Base-by-base conservation (phyloP, 2,329 filamentous ascomycete genomes). In the Colletotrichum sp. region DNA sequence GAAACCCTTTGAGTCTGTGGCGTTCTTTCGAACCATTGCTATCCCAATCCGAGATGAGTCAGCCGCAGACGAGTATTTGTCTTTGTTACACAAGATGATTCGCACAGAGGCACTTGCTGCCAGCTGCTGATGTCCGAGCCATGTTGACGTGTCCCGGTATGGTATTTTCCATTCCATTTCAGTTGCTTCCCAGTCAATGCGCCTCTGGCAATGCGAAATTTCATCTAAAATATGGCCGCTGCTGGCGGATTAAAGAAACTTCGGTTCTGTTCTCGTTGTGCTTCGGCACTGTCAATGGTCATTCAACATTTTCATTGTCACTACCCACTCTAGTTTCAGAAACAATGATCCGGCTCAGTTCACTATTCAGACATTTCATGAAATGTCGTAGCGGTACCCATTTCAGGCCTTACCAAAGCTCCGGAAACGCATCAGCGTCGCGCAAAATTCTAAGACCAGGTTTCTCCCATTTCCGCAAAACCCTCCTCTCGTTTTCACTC, bases 241-340 rank as follows among this genome's bases (percentile, higher is more conserved):
- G 8, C 18, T 44, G 3, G 39, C 18, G 3, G 39, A 44, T 44
- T 12, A 2, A n/a, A 2, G 39, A 44, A 44, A 44, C 3, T 44
- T 2, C 3, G 39, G 39, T 10, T 44, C 39, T 44, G 3, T 44
- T n/a, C 39, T 44, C 1, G 2, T 44, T 44, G 18, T n/a, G 39
- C 1, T 44, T 0, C 39, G n/a, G 39, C 39, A n/a, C 5, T 6
- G 3, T 6, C 39, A 10, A n/a, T n/a, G 39, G 1, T n/a, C 39
- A 44, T 44, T n/a, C 18, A n/a, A 6, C 18, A 0, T 44, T n/a
- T 0, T n/a, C 18, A 44, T 44, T 44, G 9, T n/a, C 3, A 2
- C 9, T 12, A 7, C 18, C 18, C 1, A n/a, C 5, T 44, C 8
- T 12, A 44, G 39, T 6, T 16, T 44, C 36, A 44, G 8, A 44